Base-by-base conservation (phyloP, 495 filamentous ascomycete genomes). In the Lasiosphaeria miniovina region DNA sequence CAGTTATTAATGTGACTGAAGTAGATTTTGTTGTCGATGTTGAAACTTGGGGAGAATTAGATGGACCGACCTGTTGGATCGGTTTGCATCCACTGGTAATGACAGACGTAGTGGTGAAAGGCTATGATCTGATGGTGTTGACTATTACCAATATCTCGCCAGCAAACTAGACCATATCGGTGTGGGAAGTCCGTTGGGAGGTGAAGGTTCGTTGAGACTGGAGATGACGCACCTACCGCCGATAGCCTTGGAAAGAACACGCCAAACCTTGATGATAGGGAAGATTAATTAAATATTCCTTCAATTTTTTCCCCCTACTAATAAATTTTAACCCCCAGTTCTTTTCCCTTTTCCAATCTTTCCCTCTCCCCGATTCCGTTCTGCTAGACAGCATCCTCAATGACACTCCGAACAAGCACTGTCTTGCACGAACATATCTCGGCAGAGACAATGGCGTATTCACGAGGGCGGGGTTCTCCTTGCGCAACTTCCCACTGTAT, bases 401-500 rank as follows among this genome's bases (percentile, higher is more conserved):
- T 40, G 52, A 43, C 36, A 55, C 52, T 11, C 36, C 46, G 24
- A 33, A 12, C 54, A 31, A 35, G 6, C 36, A 56, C 46, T 31
- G 36, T 40, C 57, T 60, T 50, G 57, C 43, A 35, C 57, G 58
- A 49, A 60, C 51, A 52, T 60, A 54, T 41, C 58, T 54, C 34
- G 58, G 4, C 6, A 6, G 41, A 45, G 41, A 14, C 15, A 14
- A 45, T 45, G 41, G 41, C 15, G 6, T 14, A n/a, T 54, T 33
- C 40, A 24, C 58, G n/a, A 60, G 41, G 31, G 5, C 9, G 50
- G 33, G n/a, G 34, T 53, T 55, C 24, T 63, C 59, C 1, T 57
- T 73, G n/a, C 33, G 61, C 6, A 71, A 73, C 50, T 66, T 71
- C 41, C 63, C 65, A 4, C 45, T 71, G 31, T 60, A 65, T 31